Conservation (phyloP, 805 yeast species). For the Candida caryicola region DNA sequence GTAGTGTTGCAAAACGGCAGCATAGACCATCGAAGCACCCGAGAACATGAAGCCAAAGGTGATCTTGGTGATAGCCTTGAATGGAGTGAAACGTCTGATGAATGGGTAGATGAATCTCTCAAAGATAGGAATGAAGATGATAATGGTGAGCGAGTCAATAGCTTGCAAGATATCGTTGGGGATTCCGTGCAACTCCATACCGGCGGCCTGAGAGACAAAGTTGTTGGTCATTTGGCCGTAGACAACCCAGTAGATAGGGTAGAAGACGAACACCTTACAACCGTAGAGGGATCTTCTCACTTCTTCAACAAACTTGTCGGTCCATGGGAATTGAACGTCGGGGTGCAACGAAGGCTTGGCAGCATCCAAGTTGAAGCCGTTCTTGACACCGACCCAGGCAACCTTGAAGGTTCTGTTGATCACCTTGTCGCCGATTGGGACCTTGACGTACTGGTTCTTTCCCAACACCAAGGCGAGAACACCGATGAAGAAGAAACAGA, state of each 20-base stretch:
- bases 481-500: slow-evolving; percentile 54
- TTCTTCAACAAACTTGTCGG: slow-evolving; percentile 71
- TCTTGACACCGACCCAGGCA: slow-evolving; percentile 41
- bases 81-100: slow-evolving; percentile 45
- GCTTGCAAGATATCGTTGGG: slow-evolving; percentile 80
- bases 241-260: slow-evolving; percentile 72
- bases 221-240: slow-evolving; percentile 70
- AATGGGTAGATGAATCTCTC: slow-evolving; percentile 54
- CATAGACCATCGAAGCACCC: slow-evolving; percentile 65
- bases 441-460: slow-evolving; percentile 51
- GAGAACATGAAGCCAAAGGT: slow-evolving; percentile 67
- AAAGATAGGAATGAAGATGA: slow-evolving; percentile 72
- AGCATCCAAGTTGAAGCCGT: slow-evolving; percentile 48
- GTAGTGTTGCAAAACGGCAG: slow-evolving; percentile 70
- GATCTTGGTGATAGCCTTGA: slow-evolving; percentile 72
- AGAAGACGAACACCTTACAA: slow-evolving; percentile 69
- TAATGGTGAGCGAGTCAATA: slow-evolving; percentile 71
- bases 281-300: slow-evolving; percentile 62
- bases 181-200: slow-evolving; percentile 70
- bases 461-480: slow-evolving; percentile 53
- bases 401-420: slow-evolving; percentile 50
- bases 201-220: slow-evolving; percentile 71
- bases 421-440: slow-evolving; percentile 61
- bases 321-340: slow-evolving; percentile 52
- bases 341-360: slow-evolving; percentile 60